Evolutionary conservation across 257 asterid species (phyloP), one percentile per base, ranked within the genome.

Genomic region (Solanum peruvianum): DNA sequence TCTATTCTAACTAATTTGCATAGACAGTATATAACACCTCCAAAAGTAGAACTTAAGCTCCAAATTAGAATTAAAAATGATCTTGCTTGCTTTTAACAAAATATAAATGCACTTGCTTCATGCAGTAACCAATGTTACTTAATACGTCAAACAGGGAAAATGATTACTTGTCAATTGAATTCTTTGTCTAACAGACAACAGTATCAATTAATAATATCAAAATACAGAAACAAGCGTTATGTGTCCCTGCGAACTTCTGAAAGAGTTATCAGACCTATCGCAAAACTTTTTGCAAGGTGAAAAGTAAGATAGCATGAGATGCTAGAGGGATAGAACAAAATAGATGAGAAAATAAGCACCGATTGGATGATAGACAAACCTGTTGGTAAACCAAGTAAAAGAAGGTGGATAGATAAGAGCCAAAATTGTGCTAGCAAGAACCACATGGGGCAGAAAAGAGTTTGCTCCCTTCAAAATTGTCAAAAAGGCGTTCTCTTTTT

Each of bases 401-500:
- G 99, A 97, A 86, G 99, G 98, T 23, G 99, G 99, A 91, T 94
- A 94, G 72, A 97, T 77, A 66, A 97, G 97, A 87, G 99, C 99
- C 94, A 97, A 93, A 86, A 92, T 83, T 67, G 98, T 95, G 89
- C 99, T 97, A 77, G 95, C 98, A 72, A 97, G 89, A 86, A 97
- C 98, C 86, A 95, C 99, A 87, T 95, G 99, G 87, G 99, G 99
- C 49, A 97, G 93, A 86, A 92, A 89, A 86, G 99, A 88, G 88
- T 93, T 95, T 71, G 99, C 95, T 87, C 95, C 94, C 91, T 87
- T 93, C 90, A 97, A 92, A 89, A 95, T 89, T 71, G 90, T 89
- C 87, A 88, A 64, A 20, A 92, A 86, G 29, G 93, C 86, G 29
- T 84, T 82, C 41, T 85, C 89, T 88, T 89, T 91, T 72, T 89